Conservation (phyloP, 805 yeast genomes). For the Candida pseudofarinosa region DNA sequence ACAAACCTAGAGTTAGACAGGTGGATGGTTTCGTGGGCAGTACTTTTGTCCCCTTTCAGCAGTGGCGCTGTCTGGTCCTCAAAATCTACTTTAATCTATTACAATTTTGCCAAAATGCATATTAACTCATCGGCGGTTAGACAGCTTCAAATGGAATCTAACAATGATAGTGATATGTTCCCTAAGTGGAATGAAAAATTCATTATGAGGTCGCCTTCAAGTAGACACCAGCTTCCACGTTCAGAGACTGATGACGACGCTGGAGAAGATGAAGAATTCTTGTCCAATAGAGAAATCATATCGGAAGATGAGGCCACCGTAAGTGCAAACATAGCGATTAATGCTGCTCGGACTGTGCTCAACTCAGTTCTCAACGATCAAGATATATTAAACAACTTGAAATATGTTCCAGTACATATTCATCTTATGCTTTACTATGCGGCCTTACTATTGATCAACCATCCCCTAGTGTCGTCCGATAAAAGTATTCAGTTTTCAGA, state of each 20-base stretch:
- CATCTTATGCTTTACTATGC: slow-evolving; percentile 71
- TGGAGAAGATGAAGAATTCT: slow-evolving; percentile 27
- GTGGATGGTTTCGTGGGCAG: slow-evolving; percentile 83
- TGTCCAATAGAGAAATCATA: slow-evolving; percentile 27
- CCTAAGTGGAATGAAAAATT: slow-evolving; percentile 28
- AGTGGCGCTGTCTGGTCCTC: slow-evolving; percentile 61
- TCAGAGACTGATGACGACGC: slow-evolving; percentile 12
- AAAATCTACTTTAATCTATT: slow-evolving; percentile 64
- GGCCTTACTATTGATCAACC: slow-evolving; percentile 50
- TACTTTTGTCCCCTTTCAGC: slow-evolving; percentile 55
- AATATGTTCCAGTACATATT: slow-evolving; percentile 68
- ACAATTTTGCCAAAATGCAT: slow-evolving; percentile 73
- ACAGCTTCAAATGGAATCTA: slow-evolving; percentile 29
- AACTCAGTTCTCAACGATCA: slow-evolving; percentile 55
- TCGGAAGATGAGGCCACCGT: slow-evolving; percentile 32
- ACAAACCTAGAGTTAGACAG: slow-evolving; percentile 63
- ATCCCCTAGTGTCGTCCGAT: slow-evolving; percentile 32
- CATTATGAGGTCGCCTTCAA: not conserved
- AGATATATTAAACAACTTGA: slow-evolving; percentile 53
- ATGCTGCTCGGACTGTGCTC: slow-evolving; percentile 61
- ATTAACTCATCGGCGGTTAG: slow-evolving; percentile 53
- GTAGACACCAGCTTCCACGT: slow-evolving; percentile 8
- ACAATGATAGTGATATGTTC: slow-evolving; percentile 20
- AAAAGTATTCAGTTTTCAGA: slow-evolving; percentile 20
- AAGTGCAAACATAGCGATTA: slow-evolving; percentile 48